Evolutionary conservation across 768 basidiomycete species (phyloP).

Genomic region (Ramaria sp.): DNA sequence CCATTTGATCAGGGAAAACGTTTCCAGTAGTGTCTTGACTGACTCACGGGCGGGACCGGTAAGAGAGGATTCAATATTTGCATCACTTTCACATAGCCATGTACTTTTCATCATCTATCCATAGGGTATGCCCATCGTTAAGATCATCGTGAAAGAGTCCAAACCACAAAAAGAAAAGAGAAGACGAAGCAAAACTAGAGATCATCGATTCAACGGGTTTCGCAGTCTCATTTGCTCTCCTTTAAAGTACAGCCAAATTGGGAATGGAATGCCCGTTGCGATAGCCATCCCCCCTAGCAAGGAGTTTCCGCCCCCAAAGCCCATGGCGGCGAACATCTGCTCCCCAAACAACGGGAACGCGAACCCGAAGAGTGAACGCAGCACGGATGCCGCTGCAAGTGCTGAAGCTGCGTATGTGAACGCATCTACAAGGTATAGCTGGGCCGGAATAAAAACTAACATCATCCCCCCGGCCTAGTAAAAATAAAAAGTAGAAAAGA

Average conservation of each 20-base stretch:
- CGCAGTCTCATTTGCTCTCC: constrained; percentile 9
- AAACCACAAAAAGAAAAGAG: neutral
- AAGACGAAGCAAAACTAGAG: neutral
- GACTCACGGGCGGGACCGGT: too few species aligned
- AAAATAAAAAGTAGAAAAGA: neutral
- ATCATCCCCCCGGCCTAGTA: constrained; percentile 7
- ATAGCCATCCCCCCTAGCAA: constrained; percentile 14
- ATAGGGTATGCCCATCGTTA: too few species aligned
- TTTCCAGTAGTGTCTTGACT: too few species aligned
- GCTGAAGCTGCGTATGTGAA: constrained; percentile 14
- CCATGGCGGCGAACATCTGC: constrained; percentile 13
- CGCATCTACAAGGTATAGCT: constrained; percentile 14
- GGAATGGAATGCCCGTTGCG: constrained; percentile 14
- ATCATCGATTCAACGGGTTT: constrained; percentile 10
- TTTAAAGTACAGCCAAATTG: constrained; percentile 12
- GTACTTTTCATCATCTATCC: too few species aligned
- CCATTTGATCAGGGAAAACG: too few species aligned
- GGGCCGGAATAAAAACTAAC: constrained; percentile 9
- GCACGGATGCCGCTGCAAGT: constrained; percentile 11
- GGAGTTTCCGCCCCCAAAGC: constrained; percentile 13
- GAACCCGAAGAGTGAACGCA: constrained; percentile 14
- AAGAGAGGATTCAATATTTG: too few species aligned
- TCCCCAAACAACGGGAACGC: constrained; percentile 15
- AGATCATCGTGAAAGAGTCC: too few species aligned
- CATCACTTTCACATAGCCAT: too few species aligned